Base-by-base conservation (phyloP, 176 grass and related monocot species). In the Aegilops speltoides region DNA sequence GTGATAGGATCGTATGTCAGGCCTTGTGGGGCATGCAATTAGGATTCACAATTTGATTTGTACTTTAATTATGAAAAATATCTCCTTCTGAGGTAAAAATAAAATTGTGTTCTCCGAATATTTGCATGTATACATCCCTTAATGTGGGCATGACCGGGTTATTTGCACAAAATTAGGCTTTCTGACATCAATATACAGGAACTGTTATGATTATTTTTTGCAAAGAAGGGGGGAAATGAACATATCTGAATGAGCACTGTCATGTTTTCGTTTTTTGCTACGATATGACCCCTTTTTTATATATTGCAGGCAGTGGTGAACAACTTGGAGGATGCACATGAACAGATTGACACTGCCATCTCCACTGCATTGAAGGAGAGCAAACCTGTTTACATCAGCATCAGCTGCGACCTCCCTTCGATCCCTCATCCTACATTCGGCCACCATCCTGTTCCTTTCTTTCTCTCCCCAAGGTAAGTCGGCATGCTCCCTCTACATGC, bases 371-470 rank as follows among this genome's bases (percentile, higher is more conserved):
- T 92, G 43, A 92, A 79, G 78, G 87, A 92, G 70, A 92, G 90
- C 83, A 92, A 92, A 14, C 90, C 90, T 36, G 90, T 92, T 83
- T 92, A 92, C 74, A 89, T 92, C 33, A 92, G 87, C 64, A 89
- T 92, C 70, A 78, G 87, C 60, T 92, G 90, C 87, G 86, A 92
- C 59, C 87, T 92, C 46, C 63, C 90, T 1, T 78, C 87, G 0
- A 89, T 92, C 22, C 90, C 90, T 15, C 87, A 92, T 45, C 87
- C 90, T 5, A 89, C 82, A 1, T 92, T 92, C 16, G 83, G 86
- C 67, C 13, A 0, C 7, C 73, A 92, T 32, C 90, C 78, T 36
- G 87, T 92, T 23, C 87, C 90, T 57, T 92, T 92, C 83, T 92
- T 92, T 84, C 87, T 92, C 23, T 86, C 90, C 45, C 90, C 90